Evolutionary conservation across 495 filamentous ascomycete genomes (phyloP).

Genomic region (Talaromyces liani): DNA sequence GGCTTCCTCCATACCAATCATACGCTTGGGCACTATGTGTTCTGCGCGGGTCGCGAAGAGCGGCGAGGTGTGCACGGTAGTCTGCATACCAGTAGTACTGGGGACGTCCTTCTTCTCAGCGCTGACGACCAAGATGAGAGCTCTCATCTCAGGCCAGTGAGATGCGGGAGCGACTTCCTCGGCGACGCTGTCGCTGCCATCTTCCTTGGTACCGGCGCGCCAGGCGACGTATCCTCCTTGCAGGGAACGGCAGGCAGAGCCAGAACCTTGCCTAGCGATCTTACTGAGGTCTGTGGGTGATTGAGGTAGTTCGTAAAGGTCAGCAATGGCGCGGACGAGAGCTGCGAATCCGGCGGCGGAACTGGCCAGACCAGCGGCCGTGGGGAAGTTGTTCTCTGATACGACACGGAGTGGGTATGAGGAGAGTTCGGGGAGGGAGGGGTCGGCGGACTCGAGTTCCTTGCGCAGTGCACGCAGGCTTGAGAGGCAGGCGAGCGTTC

Average conservation of each 20-base stretch:
- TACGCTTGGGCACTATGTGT: conserved; percentile 71
- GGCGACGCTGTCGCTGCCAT: conserved; percentile 79
- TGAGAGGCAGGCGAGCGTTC: conserved; percentile 84
- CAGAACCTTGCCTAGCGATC: conserved; percentile 92
- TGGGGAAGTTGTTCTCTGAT: conserved; percentile 97
- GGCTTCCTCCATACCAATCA: conserved; percentile 80
- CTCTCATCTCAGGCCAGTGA: conserved; percentile 94
- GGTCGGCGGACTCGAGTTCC: conserved; percentile 60
- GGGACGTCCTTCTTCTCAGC: conserved; percentile 92
- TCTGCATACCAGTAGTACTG: conserved; percentile 91
- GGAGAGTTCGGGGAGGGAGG: conserved; percentile 70
- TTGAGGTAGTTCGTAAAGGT: conserved; percentile 78
- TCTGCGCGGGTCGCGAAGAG: conserved; percentile 69
- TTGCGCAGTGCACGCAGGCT: conserved; percentile 72
- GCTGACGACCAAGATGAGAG: conserved; percentile 79
- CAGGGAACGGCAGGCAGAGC: conserved; percentile 83
- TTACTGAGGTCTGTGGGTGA: conserved; percentile 71
- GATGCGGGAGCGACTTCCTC: conserved; percentile 75
- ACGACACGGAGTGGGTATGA: conserved; percentile 70
- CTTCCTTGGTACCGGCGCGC: conserved; percentile 61
- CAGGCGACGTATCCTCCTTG: conserved; percentile 96
- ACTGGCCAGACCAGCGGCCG: conserved; percentile 88
- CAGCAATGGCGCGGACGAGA: conserved; percentile 83
- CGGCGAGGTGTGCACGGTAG: conserved; percentile 78
- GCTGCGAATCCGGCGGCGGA: conserved; percentile 94